These are phyloP conservation scores for Hericium alpestre DNA, from an alignment of 768 basidiomycete genomes.

Conservation along the genomic window DNA sequence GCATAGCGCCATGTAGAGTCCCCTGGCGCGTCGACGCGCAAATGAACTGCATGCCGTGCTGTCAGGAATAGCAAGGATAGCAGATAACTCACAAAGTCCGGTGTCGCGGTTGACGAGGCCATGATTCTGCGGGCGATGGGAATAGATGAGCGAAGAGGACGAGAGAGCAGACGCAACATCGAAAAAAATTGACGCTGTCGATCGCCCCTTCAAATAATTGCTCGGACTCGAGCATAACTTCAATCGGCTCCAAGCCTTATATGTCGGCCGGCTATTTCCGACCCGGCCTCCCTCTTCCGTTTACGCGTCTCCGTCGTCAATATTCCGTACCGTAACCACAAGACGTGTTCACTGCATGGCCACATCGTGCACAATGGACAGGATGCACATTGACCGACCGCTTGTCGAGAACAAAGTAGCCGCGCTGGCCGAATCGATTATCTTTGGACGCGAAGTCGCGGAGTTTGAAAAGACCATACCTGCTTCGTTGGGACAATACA, in stretches of 20 bases:
- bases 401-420: no score
- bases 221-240: not conserved
- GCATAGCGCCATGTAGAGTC: not conserved
- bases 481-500: not conserved
- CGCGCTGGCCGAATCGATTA: no score
- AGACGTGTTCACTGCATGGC: no score
- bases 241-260: not conserved
- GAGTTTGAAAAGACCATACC: not conserved
- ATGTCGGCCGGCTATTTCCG: no score
- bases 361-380: no score
- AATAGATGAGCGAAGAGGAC: conserved; percentile 16
- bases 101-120: conserved; percentile 2
- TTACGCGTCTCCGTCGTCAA: no score
- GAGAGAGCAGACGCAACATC: conserved; percentile 23
- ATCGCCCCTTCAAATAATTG: not conserved
- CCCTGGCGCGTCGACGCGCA: not conserved
- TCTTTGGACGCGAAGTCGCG: not conserved
- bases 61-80: not conserved
- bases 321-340: no score
- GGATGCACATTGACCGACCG: no score
- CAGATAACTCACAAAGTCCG: conserved; percentile 11
- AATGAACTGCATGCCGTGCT: not conserved
- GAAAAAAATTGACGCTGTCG: conserved; percentile 13
- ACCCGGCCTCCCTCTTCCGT: no score
- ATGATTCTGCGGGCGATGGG: conserved; percentile 5